Evolutionary conservation across 208 protist genomes (phyloP), one percentile per base, ranked within the genome.

Genomic region (Polymyxa betae): DNA sequence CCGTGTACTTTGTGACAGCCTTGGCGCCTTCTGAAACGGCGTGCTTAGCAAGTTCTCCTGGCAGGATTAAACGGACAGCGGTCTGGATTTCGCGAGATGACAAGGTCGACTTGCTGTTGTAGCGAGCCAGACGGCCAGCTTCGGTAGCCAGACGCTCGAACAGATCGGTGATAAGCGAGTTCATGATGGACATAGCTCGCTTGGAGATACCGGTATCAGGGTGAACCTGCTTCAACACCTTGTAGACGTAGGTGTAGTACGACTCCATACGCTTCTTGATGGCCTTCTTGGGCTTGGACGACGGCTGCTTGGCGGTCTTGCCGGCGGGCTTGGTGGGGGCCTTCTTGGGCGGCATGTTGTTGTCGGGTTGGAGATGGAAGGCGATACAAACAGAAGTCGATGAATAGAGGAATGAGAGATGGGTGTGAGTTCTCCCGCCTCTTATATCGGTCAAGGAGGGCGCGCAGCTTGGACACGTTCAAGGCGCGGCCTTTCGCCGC

Each of bases 1-100:
- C n/a, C n/a, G 88, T 92, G 88, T 90, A 92, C 46, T 92, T 92
- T 92, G 97, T 97, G 5, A 99, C 98, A 12, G 98, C 98, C 96
- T 99, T 99, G 66, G 97, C 98, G 77, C 98, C 98, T 95, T 99
- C 98, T 66, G 97, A 98, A 93, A 99, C 98, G 89, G 98, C 98
- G 91, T 99, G 98, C 94, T 99, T 99, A 49, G 98, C 97, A 29
- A 99, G 95, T 94, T 99, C 98, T 91, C 98, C 97, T 78, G 98
- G 97, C 20, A 99, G 96, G 54, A 99, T 94, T 38, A 99, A 96
- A 40, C 98, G 96, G 38, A 98, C 98, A 44, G 98, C 98, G 32
- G 98, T 99, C 92, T 95, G 94, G 91, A 94, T 93, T 95, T 99
- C 98, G 45, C 98, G 95, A 16, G 97, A 98, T 0, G 97, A 97